phyloP scores from a whole-genome alignment of 306 rosid species.

The Sechiopsis laciniata region DNA sequence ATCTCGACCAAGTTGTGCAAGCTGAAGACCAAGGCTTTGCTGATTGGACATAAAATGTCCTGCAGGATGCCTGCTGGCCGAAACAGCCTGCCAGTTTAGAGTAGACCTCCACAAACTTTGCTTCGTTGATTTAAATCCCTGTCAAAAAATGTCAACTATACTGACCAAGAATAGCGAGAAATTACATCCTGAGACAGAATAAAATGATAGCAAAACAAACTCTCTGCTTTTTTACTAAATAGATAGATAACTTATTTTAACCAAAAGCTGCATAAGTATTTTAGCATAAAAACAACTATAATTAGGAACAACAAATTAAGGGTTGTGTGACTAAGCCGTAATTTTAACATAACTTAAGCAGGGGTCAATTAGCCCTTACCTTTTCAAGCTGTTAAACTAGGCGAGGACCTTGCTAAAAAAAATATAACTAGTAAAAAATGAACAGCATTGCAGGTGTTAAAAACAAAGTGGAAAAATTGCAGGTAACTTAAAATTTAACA shows the following conservation, averaged over 20 bases:
- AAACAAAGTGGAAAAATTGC: not conserved
- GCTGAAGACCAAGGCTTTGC: slow-evolving; percentile 91
- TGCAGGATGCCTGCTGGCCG: slow-evolving; percentile 75
- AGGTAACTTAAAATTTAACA: no score
- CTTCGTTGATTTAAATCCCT: slow-evolving; percentile 84
- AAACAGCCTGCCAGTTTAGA: slow-evolving; percentile 81
- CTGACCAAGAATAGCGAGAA: slow-evolving; percentile 5
- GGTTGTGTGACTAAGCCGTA: not conserved
- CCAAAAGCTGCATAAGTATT: not conserved
- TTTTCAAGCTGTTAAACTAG: not conserved
- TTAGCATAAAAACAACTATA: not conserved
- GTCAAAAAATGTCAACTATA: slow-evolving; percentile 19
- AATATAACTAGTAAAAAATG: not conserved
- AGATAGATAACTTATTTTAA: not conserved
- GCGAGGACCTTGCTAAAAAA: not conserved
- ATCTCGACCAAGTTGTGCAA: slow-evolving; percentile 97
- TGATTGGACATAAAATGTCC: slow-evolving; percentile 88
- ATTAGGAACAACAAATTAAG: not conserved
- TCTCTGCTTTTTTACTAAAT: not conserved
- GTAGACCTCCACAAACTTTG: slow-evolving; percentile 81
- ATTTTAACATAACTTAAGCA: not conserved
- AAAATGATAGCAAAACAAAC: not conserved
- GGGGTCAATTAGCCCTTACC: not conserved
- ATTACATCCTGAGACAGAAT: slow-evolving; percentile 5
- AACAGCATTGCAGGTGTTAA: not conserved